Percentiles rank a stretch among this genome's conserved stretches.
Evolutionary conservation across 768 basidiomycete genomes (phyloP).

Genomic region (Saitozyma podzolica): DNA sequence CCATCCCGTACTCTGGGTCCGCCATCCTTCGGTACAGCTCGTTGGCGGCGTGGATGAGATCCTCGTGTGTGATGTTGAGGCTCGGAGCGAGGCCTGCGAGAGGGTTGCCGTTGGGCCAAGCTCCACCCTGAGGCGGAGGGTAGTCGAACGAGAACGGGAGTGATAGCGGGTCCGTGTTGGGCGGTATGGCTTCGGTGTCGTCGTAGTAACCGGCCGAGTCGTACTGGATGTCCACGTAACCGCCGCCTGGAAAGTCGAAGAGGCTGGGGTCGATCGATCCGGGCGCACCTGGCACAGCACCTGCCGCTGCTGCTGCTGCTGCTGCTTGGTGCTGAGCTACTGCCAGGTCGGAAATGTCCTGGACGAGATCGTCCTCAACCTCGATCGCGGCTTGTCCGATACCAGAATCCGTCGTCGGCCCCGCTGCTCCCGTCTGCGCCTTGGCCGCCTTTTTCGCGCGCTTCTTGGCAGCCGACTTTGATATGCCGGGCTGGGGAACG

Average conservation of each 20-base stretch:
- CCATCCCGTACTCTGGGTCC: slow-evolving; percentile 56
- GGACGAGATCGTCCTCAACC: background rate
- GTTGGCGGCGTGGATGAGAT: slow-evolving; percentile 64
- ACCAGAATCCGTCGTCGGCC: background rate
- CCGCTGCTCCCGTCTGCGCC: slow-evolving; percentile 1
- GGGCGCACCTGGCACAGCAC: background rate
- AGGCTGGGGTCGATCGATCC: slow-evolving; percentile 27
- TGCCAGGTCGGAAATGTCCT: background rate
- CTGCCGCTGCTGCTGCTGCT: background rate
- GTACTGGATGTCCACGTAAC: slow-evolving; percentile 38
- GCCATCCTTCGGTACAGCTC: slow-evolving; percentile 64
- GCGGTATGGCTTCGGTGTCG: slow-evolving; percentile 14
- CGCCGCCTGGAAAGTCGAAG: slow-evolving; percentile 34
- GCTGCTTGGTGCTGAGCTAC: background rate
- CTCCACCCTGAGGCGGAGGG: slow-evolving; percentile 4
- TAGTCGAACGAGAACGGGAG: slow-evolving; percentile 40
- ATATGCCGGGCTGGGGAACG: slow-evolving; percentile 30
- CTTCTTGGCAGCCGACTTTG: slow-evolving; percentile 47
- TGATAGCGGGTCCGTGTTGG: slow-evolving; percentile 18
- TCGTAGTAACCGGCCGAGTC: slow-evolving; percentile 35
- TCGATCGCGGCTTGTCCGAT: background rate
- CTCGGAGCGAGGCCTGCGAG: slow-evolving; percentile 11
- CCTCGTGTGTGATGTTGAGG: slow-evolving; percentile 58
- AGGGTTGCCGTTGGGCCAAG: slow-evolving; percentile 18
- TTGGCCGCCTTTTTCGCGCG: slow-evolving; percentile 42